Evolutionary conservation across 495 filamentous ascomycete species (phyloP).

Genomic region (Astrothelium subdiscretum): DNA sequence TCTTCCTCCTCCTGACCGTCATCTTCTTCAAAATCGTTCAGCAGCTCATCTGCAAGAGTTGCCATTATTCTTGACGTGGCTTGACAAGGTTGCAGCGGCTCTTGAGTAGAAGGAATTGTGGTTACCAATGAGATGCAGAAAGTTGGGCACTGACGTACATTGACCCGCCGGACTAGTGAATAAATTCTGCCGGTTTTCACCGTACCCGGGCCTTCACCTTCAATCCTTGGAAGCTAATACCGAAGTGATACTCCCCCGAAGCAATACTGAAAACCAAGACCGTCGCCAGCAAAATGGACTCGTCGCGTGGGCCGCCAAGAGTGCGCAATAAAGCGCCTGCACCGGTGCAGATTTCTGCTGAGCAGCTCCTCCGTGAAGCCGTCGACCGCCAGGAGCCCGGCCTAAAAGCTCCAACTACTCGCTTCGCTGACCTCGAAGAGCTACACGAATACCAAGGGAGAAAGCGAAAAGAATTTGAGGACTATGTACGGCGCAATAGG

Average conservation of each 20-base stretch:
- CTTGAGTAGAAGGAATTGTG: background rate
- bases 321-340: conserved; percentile 93
- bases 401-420: conserved; percentile 82
- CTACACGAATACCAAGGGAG: conserved; percentile 94
- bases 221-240: background rate
- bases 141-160: background rate
- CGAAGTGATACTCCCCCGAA: background rate
- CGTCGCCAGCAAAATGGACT: conserved; percentile 69
- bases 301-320: conserved; percentile 81
- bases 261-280: no score
- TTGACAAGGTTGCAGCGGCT: background rate
- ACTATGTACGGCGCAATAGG: conserved; percentile 91
- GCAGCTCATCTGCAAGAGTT: conserved; percentile 67
- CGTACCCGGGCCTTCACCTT: background rate
- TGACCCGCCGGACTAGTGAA: background rate
- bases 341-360: conserved; percentile 70
- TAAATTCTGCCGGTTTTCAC: background rate
- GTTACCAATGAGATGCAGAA: background rate
- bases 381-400: conserved; percentile 91
- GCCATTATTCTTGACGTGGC: conserved; percentile 42
- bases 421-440: conserved; percentile 94
- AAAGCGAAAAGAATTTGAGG: conserved; percentile 92
- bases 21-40: conserved; percentile 69
- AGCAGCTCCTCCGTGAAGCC: conserved; percentile 94
- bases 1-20: conserved; percentile 50